A percentile compares a stretch with the other conserved stretches of the same genome.
Evolutionary conservation across 2,329 filamentous ascomycete species (phyloP).

Genomic region (Alternaria metachromatica): DNA sequence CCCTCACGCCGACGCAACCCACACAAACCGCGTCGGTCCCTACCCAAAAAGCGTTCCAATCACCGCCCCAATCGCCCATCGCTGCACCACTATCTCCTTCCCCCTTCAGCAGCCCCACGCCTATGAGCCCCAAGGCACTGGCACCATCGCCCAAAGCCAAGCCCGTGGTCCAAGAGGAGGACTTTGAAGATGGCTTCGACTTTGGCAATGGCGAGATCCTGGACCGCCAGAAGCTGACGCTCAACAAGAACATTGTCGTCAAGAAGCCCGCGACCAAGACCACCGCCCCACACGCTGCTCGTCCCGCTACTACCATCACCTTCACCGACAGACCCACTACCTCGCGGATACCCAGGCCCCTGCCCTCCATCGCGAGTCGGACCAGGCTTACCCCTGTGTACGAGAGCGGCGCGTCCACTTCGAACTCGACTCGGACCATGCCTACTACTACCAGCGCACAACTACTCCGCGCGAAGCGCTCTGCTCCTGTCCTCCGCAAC

Average conservation of each 20-base stretch:
- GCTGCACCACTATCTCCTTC: conserved; percentile 22
- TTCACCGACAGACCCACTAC: conserved; percentile 76
- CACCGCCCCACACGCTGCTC: conserved; percentile 71
- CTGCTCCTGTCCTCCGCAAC: conserved; percentile 64
- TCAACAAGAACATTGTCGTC: conserved; percentile 91
- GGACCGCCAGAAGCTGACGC: conserved; percentile 77
- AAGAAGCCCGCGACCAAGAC: conserved; percentile 67
- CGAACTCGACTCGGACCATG: conserved; percentile 60
- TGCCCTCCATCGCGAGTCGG: conserved; percentile 57
- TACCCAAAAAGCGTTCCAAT: not conserved
- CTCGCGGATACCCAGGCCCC: conserved; percentile 81
- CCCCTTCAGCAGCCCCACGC: conserved; percentile 25
- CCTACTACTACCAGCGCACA: conserved; percentile 62
- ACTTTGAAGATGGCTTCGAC: conserved; percentile 86
- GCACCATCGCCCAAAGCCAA: conserved; percentile 24
- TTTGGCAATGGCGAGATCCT: conserved; percentile 84
- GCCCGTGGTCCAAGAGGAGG: conserved; percentile 61
- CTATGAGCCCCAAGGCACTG: conserved; percentile 24
- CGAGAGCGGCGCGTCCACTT: conserved; percentile 79
- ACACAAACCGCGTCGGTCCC: conserved; percentile 20
- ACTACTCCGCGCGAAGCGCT: conserved; percentile 65
- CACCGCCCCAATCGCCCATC: conserved; percentile 23
- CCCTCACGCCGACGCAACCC: conserved; percentile 35
- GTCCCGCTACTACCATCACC: conserved; percentile 81
- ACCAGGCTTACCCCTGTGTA: conserved; percentile 86